Evolutionary conservation across 441 rosid species (phyloP).

Genomic region (Syzygium malaccense): DNA sequence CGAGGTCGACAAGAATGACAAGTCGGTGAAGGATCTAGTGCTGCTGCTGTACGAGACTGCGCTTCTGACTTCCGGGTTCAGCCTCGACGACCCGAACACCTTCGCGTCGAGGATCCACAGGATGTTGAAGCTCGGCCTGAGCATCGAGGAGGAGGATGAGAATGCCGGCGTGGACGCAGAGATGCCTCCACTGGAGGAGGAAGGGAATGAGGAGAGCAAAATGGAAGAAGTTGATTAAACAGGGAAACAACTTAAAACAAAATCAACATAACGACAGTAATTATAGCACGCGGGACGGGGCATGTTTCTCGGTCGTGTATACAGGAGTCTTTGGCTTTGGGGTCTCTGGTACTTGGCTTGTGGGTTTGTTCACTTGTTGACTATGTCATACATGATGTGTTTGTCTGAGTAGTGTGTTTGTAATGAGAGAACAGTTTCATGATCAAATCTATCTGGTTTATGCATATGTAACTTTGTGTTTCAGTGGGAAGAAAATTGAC

Average conservation of each 20-base stretch:
- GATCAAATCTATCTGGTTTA: background rate
- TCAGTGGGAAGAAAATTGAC: background rate
- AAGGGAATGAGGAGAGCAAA: background rate
- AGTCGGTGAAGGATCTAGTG: slow-evolving; percentile 1
- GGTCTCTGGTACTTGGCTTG: background rate
- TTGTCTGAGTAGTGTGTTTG: background rate
- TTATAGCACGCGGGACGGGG: background rate
- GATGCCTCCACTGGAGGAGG: slow-evolving; percentile 1
- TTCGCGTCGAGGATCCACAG: slow-evolving; percentile 5
- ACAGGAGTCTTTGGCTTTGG: background rate
- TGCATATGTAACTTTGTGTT: background rate
- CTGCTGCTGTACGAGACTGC: slow-evolving; percentile 3
- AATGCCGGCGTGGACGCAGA: background rate
- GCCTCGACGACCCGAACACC: slow-evolving; percentile 2
- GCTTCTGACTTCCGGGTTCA: slow-evolving; percentile 5
- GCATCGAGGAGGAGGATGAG: background rate
- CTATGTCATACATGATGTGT: background rate
- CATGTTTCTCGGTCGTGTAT: background rate
- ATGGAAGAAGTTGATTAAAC: slow-evolving; percentile 6
- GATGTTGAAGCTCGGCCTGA: slow-evolving; percentile 6
- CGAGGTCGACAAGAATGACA: slow-evolving; percentile 1
- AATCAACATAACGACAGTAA: background rate
- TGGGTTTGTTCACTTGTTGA: background rate
- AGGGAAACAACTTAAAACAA: background rate
- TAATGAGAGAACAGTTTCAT: background rate